These are phyloP conservation scores for Beauveria bassiana DNA, from an alignment of 2,329 filamentous ascomycete genomes.

Conservation along the genomic window DNA sequence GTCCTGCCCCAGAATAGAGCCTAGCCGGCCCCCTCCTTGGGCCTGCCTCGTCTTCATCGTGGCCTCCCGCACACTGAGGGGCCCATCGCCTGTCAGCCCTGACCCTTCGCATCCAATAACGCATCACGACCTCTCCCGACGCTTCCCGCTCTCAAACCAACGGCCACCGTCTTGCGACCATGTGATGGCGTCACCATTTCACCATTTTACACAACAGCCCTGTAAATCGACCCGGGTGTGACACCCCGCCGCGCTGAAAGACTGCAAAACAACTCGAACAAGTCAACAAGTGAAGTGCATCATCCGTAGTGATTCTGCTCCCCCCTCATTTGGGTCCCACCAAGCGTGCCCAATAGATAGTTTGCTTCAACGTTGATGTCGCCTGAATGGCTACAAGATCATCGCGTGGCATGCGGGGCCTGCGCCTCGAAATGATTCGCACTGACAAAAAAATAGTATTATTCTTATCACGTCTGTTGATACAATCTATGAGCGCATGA, in stretches of 20 bases:
- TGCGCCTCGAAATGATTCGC: not conserved
- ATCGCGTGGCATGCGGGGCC: constrained; percentile 4
- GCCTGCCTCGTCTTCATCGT: not conserved
- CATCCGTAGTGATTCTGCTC: constrained; percentile 2
- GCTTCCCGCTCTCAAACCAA: not conserved
- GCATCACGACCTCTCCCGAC: not conserved
- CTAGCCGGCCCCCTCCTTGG: not conserved
- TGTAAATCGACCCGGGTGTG: not conserved
- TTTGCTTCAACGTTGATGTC: not conserved
- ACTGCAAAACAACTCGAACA: not conserved
- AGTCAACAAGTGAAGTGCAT: not conserved
- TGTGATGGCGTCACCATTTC: constrained; percentile 7
- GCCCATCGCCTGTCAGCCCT: not conserved
- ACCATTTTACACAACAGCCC: not conserved
- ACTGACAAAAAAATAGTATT: not conserved
- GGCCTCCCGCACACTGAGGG: not conserved
- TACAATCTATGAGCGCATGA: constrained; percentile 6
- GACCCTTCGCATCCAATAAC: not conserved
- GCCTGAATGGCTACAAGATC: constrained; percentile 7
- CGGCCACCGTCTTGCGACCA: not conserved
- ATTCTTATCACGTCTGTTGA: not conserved
- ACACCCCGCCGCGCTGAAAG: not conserved
- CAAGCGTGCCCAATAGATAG: not conserved
- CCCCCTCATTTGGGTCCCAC: constrained; percentile 10
- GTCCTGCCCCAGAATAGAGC: not conserved